Evolutionary conservation across 169 alveolate species (phyloP).

Genomic region (Cystoisospora suis): DNA sequence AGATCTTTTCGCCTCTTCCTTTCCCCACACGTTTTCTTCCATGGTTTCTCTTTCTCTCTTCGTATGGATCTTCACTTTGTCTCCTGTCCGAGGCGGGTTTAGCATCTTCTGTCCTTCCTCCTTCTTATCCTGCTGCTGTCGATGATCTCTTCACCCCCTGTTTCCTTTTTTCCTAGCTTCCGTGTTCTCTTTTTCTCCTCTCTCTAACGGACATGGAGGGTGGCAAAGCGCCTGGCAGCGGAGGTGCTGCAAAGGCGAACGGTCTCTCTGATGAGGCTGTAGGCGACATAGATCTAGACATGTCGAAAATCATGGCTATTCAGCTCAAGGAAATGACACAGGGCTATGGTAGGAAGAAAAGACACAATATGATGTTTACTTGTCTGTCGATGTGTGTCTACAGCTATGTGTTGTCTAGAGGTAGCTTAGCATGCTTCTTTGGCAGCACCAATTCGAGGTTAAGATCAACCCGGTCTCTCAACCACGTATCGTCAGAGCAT

Average conservation of each 20-base stretch:
- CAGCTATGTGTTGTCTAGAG: too few species aligned
- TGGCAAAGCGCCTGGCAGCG: neutral
- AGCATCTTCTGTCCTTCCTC: too few species aligned
- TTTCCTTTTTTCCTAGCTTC: neutral
- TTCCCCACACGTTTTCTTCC: too few species aligned
- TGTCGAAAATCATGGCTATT: conserved; percentile 12
- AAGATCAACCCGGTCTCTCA: too few species aligned
- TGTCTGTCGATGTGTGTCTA: too few species aligned
- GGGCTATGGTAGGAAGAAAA: neutral
- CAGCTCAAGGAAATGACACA: conserved; percentile 36
- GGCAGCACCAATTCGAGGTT: too few species aligned
- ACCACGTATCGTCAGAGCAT: too few species aligned
- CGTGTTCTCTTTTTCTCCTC: neutral
- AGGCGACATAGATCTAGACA: neutral
- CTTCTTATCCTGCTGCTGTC: neutral
- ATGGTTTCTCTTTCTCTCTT: too few species aligned
- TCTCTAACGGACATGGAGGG: neutral
- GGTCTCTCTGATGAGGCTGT: neutral
- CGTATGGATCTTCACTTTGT: too few species aligned
- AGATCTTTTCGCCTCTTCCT: too few species aligned
- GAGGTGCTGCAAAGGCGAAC: neutral
- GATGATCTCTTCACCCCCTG: neutral
- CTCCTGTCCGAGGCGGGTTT: too few species aligned
- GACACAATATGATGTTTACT: neutral
- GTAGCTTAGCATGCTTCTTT: too few species aligned